Percentiles rank a stretch among this genome's conserved stretches.
Conservation (phyloP, 2,329 filamentous ascomycete genomes). For the Didymellaceae sp. region DNA sequence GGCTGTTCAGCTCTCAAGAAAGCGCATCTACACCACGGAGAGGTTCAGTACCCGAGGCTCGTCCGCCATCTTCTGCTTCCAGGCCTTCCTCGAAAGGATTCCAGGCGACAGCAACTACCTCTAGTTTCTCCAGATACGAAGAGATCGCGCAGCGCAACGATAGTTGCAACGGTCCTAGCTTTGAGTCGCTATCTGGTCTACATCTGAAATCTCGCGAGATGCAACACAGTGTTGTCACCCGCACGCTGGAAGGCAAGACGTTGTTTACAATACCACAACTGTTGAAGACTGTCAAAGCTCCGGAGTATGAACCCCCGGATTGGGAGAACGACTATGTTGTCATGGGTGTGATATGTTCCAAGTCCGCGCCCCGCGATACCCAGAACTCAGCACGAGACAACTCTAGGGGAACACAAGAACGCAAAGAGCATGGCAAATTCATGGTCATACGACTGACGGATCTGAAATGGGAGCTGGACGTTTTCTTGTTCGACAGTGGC, state of each 20-base stretch:
- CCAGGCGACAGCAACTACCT: constrained; percentile 24
- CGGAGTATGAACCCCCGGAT: constrained; percentile 79
- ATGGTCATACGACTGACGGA: constrained; percentile 91
- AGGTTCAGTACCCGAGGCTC: constrained; percentile 20
- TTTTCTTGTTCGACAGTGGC: constrained; percentile 89
- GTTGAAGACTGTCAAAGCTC: constrained; percentile 79
- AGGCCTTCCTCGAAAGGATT: constrained; percentile 31
- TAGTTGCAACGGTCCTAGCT: constrained; percentile 59
- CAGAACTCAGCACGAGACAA: constrained; percentile 56
- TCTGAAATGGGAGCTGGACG: constrained; percentile 86
- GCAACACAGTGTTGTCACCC: constrained; percentile 78
- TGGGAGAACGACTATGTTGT: constrained; percentile 89
- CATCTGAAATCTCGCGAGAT: constrained; percentile 85
- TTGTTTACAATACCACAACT: constrained; percentile 80
- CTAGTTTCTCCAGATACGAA: constrained; percentile 35
- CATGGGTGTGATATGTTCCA: constrained; percentile 84
- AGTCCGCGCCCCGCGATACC: constrained; percentile 77
- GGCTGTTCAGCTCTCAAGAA: constrained; percentile 25
- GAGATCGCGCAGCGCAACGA: constrained; percentile 41
- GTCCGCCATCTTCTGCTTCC: constrained; percentile 27
- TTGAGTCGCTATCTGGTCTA: constrained; percentile 85
- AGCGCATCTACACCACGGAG: constrained; percentile 28
- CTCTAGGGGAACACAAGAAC: constrained; percentile 50
- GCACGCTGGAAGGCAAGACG: constrained; percentile 79
- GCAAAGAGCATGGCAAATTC: constrained; percentile 75